These are phyloP conservation scores for Blakeslea trispora DNA, from an alignment of 371 early-diverging fungal species.

Conservation along the genomic window DNA sequence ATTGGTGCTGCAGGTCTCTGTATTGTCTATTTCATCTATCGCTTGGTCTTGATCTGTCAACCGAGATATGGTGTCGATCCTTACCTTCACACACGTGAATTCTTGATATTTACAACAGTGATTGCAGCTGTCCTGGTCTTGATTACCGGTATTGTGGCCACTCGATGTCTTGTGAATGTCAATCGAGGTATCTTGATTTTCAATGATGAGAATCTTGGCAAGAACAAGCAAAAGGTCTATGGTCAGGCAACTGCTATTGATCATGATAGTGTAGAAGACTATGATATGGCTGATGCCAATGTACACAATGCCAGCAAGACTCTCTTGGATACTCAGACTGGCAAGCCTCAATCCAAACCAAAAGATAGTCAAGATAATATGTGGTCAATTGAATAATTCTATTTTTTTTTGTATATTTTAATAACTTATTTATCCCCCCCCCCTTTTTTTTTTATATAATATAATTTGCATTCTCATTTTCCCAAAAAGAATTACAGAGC, in stretches of 20 bases:
- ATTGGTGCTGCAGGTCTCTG: constrained; percentile 23
- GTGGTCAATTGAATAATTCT: constrained; percentile 34
- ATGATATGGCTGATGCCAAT: constrained; percentile 3
- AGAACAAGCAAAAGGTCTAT: constrained; percentile 12
- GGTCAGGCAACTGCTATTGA: constrained; percentile 28
- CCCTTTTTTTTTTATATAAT: not conserved
- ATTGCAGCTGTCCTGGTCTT: constrained; percentile 32
- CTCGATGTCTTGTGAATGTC: constrained; percentile 28
- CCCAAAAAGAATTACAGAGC: too few relatives aligned
- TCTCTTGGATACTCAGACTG: constrained; percentile 4
- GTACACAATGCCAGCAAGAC: constrained; percentile 10
- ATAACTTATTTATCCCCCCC: not conserved
- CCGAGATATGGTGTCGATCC: constrained; percentile 35
- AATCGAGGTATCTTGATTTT: constrained; percentile 31
- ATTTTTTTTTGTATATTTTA: not conserved
- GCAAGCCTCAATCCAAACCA: not conserved
- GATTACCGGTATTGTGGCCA: constrained; percentile 28
- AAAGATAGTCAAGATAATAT: constrained; percentile 13
- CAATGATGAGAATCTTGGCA: constrained; percentile 19
- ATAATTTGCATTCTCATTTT: too few relatives aligned
- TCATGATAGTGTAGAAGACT: constrained; percentile 27
- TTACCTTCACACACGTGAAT: constrained; percentile 47
- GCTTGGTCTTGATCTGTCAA: constrained; percentile 30
- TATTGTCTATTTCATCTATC: constrained; percentile 40
- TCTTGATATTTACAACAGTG: constrained; percentile 47